Base-by-base conservation (phyloP, 2,329 filamentous ascomycete genomes). In the Lasiodiplodia citricola region DNA sequence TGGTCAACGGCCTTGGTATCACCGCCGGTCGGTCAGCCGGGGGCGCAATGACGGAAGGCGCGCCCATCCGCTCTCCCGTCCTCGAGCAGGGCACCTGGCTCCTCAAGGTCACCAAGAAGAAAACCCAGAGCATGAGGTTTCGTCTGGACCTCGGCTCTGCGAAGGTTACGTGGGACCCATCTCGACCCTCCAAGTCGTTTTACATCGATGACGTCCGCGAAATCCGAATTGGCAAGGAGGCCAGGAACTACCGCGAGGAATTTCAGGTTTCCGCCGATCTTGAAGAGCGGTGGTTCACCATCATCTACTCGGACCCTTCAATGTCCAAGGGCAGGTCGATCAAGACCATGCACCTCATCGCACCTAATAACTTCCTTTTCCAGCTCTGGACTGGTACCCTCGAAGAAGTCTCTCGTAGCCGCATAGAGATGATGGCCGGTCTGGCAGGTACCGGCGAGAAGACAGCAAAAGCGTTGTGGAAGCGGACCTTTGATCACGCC, bases 131-230 rank as follows among this genome's bases (percentile, higher is more conserved):
- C 67, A 93, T 96, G 77, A 87, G 87, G 31, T 89, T 97, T 74
- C 88, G 91, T 65, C 88, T 98, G 28, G 93, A 98, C 74, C 86
- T 91, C 28, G 91, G 95, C 75, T 88, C 91, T 1, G 94, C 92
- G 70, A 96, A 94, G 79, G 92, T 99, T 28, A 91, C 87, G 31
- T 98, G 95, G 95, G 92, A 97, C 79, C 87, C 89, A 57, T 88
- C 87, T 10, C 90, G 92, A 44, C 90, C 92, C 0, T 88, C 89
- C 28, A 98, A 97, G 78, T 90, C 89, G 66, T 91, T 99, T 72
- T 96, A 97, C 79, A 92, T 99, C 71, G 96, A 99, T 75, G 94
- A 98, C 78, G 95, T 99, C 75, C 91, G 92, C 75, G 94, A 97
- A 76, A 94, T 98, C 58, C 90, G 94, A 71, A 89, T 90, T 41